Evolutionary conservation across 2,329 filamentous ascomycete species (phyloP), one percentile per base, ranked within the genome.

Genomic region (Penicillium olsonii): DNA sequence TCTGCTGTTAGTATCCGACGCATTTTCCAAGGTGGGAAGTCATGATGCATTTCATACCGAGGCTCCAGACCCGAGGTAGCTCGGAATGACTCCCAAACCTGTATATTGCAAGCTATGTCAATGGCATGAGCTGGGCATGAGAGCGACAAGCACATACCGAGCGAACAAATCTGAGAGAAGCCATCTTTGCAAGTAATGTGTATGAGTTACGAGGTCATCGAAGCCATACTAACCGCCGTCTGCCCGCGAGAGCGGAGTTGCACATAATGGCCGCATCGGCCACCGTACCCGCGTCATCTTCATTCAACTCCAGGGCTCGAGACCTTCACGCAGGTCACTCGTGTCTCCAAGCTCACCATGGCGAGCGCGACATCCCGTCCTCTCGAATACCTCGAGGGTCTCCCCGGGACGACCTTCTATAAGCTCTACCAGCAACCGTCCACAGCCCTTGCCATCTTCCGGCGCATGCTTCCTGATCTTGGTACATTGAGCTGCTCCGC

Each of bases 391-490:
- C 86, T 97, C 69, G 92, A 97, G 80, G 85, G 87, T 69, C 86
- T 95, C 65, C 89, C 89, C 42, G 90, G 92, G 56, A 90, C 88
- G 35, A 95, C 90, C 29, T 96, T 97, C 72, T 84, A 85, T 68
- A 88, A 90, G 71, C 82, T 99, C 38, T 99, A 99, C 79, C 88
- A 92, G 75, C 92, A 96, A 78, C 94, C 94, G 24, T 95, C 92
- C 35, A 96, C 94, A 1, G 88, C 92, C 31, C 84, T 99, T 59
- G 94, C 94, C 59, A 92, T 99, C 65, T 97, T 97, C 71, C 85
- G 94, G 60, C 92, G 94, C 75, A 96, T 99, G 91, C 82, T 99
- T 50, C 90, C 94, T 50, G 88, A 95, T 66, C 76, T 97, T 54
- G 90, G 88, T 92, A 78, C 65, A 76, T 62, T 45, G 42, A 52